A percentile compares a stretch with the other conserved stretches of the same genome.
Evolutionary conservation across 2,329 filamentous ascomycete genomes (phyloP).

Genomic region (Neopestalotiopsis clavispora): DNA sequence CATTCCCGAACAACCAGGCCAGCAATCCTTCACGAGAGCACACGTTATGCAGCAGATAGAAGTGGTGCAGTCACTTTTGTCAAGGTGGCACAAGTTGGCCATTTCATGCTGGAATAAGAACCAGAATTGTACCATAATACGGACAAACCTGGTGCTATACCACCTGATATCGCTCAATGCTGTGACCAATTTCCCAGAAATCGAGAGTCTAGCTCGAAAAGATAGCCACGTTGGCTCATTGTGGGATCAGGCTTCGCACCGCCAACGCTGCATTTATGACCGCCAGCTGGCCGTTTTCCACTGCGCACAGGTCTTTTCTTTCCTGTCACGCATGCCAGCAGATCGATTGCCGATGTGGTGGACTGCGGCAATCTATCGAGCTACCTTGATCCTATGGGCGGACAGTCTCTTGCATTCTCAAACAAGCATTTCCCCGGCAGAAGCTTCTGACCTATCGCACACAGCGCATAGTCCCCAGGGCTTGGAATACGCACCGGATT

Average conservation of each 20-base stretch:
- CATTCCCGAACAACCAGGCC: slow-evolving; percentile 52
- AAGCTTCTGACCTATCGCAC: too few relatives aligned
- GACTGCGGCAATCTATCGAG: slow-evolving; percentile 73
- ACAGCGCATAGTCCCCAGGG: too few relatives aligned
- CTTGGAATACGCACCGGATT: slow-evolving; percentile 40
- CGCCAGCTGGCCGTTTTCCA: slow-evolving; percentile 70
- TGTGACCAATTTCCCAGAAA: slow-evolving; percentile 69
- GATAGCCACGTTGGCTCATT: slow-evolving; percentile 56
- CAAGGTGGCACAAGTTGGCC: slow-evolving; percentile 71
- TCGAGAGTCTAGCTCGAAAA: slow-evolving; percentile 68
- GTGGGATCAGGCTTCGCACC: slow-evolving; percentile 59
- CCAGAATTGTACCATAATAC: slow-evolving; percentile 62
- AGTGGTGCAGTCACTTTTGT: slow-evolving; percentile 67
- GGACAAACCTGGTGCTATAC: slow-evolving; percentile 70
- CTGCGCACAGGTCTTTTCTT: slow-evolving; percentile 68
- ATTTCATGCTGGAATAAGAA: slow-evolving; percentile 60
- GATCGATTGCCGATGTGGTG: slow-evolving; percentile 72
- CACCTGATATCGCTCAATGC: slow-evolving; percentile 74
- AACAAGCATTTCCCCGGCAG: slow-evolving; percentile 30
- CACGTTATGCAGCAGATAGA: slow-evolving; percentile 57
- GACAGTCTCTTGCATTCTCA: slow-evolving; percentile 58
- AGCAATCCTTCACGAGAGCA: slow-evolving; percentile 54
- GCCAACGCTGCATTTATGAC: slow-evolving; percentile 67
- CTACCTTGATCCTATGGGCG: slow-evolving; percentile 65
- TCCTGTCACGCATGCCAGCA: slow-evolving; percentile 63